Base-by-base conservation (phyloP, 1,139 yeast species). In the Hansenula sp. region DNA sequence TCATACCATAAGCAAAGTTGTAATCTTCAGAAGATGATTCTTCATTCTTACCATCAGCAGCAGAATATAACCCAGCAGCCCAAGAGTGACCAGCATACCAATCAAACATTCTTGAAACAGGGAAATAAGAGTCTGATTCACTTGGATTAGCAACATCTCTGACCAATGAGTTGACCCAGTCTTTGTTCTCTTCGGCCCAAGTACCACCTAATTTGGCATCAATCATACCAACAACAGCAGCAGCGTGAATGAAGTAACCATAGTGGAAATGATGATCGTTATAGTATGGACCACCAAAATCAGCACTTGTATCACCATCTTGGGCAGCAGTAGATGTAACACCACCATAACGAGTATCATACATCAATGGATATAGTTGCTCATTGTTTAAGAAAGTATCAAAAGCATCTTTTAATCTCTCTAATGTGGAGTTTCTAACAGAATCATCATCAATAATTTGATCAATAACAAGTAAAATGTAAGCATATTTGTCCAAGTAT, bases 71-170 rank as follows among this genome's bases (percentile, higher is more conserved):
- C 16, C 95, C 95, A 43, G 76, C 76, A 8, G 95, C 94, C 89
- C 92, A 85, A 2, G 94, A 82, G 60, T 86, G 95, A 26, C 95
- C 95, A 34, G 73, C 71, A 64, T 65, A 86, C 87, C 86, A 86
- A 59, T 84, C 92, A 61, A 85, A 86, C 71, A 72, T 73, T 57
- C 95, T 73, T 36, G 76, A 82, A 14, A 79, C 84, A 4, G 95
- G 95, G 78, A 83, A 86, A 57, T 72, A 73, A 2, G 67, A 41
- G 57, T 84, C 94, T 3, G 66, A 67, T 43, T 59, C 43, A 25
- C 81, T 73, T 26, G 89, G 94, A 53, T 85, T 84, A 29, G 90
- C 88, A 41, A 82, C 88, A 57, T 85, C 94, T 58, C 94, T 75
- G 32, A 85, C 66, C 46, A 82, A 67, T 2, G 76, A 52, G 55